phyloP scores from a whole-genome alignment of 2,329 filamentous ascomycete genomes.

The Pyricularia pennisetigena region DNA sequence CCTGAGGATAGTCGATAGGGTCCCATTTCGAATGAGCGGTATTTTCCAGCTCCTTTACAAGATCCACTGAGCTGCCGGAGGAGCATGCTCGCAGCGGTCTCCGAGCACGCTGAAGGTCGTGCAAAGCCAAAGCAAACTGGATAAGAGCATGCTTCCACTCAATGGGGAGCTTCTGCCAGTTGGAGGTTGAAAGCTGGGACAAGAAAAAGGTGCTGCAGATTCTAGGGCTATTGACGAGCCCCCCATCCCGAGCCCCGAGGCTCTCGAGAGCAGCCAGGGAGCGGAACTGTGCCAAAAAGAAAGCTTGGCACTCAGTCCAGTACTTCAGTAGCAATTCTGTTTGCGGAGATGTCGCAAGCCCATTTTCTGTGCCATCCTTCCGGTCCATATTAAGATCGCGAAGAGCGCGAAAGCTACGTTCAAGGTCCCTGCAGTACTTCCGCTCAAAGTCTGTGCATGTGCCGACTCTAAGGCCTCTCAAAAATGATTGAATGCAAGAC shows the following conservation, averaged over 20 bases:
- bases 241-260: not conserved
- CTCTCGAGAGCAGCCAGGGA: not conserved
- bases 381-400: not conserved
- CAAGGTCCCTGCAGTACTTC: not conserved
- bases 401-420: not conserved
- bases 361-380: not conserved
- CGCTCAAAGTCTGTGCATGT: not conserved
- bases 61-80: constrained; percentile 15
- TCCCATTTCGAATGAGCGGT: constrained; percentile 47
- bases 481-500: not conserved
- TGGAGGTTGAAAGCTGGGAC: not conserved
- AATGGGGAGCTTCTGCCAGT: constrained; percentile 12
- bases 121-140: constrained; percentile 28
- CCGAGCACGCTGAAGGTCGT: constrained; percentile 28
- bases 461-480: not conserved
- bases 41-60: constrained; percentile 35
- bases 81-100: constrained; percentile 22
- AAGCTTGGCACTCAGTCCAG: not conserved
- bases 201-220: not conserved
- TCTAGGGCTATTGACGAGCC: not conserved
- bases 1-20: constrained; percentile 42
- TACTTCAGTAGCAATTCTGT: not conserved
- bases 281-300: not conserved
- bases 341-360: not conserved
- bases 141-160: constrained; percentile 26